phyloP scores from a whole-genome alignment of 192 early-diverging fungal species.

The Coemansia sp. region DNA sequence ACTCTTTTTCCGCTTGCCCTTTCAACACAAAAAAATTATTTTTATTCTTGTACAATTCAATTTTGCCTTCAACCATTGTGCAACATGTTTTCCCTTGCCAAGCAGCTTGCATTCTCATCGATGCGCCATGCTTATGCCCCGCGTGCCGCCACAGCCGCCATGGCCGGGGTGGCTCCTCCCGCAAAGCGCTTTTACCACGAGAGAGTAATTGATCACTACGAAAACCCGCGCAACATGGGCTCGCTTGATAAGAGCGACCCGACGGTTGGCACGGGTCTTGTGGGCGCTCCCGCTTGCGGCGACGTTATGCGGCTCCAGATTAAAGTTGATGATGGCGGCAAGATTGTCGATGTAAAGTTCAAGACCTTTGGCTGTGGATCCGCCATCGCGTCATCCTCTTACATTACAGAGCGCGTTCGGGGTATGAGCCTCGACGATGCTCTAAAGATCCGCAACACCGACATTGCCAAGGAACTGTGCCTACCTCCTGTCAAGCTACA shows the following conservation, averaged over 20 bases:
- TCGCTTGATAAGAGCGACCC: conserved; percentile 82
- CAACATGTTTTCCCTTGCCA: conserved; percentile 31
- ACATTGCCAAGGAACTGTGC: conserved; percentile 93
- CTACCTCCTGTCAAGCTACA: conserved; percentile 97
- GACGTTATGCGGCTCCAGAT: conserved; percentile 96
- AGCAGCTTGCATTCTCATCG: conserved; percentile 12
- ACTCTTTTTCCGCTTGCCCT: neutral
- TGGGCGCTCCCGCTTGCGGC: conserved; percentile 81
- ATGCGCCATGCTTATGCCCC: conserved; percentile 18
- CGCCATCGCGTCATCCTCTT: conserved; percentile 88
- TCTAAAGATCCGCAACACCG: conserved; percentile 89
- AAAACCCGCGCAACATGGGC: conserved; percentile 93
- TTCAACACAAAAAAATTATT: neutral
- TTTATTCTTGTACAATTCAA: no score
- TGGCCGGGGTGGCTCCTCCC: neutral
- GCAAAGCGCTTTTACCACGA: conserved; percentile 48
- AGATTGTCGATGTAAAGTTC: conserved; percentile 95
- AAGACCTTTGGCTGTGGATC: conserved; percentile 98
- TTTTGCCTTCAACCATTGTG: neutral
- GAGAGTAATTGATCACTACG: conserved; percentile 96
- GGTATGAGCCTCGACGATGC: conserved; percentile 92
- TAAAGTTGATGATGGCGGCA: conserved; percentile 89
- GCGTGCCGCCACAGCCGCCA: conserved; percentile 1
- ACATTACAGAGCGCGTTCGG: conserved; percentile 92
- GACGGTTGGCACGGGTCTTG: conserved; percentile 94